These are phyloP conservation scores for Didymella exigua DNA, from an alignment of 2,329 filamentous ascomycete genomes.

Conservation along the genomic window DNA sequence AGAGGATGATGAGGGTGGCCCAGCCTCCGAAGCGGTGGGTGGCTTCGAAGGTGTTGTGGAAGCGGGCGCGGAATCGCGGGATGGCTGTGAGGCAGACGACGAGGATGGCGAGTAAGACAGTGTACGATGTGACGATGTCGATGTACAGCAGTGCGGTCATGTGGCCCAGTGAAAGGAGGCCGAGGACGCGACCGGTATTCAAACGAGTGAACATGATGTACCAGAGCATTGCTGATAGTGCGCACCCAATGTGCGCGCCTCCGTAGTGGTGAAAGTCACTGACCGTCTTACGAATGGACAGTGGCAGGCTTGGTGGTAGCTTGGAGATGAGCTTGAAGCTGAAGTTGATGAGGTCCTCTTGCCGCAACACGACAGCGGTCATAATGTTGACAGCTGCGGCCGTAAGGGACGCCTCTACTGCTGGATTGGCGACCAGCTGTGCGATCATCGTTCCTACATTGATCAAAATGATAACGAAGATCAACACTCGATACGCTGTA, in stretches of 20 bases:
- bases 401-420: conserved; percentile 20
- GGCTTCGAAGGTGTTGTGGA: conserved; percentile 45
- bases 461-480: conserved; percentile 9
- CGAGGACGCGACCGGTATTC: conserved; percentile 32
- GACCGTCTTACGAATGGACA: conserved; percentile 30
- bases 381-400: conserved; percentile 45
- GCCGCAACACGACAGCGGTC: conserved; percentile 38
- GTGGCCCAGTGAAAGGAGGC: background rate
- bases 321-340: conserved; percentile 37
- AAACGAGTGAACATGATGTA: conserved; percentile 50
- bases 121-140: conserved; percentile 23
- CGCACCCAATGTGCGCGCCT: conserved; percentile 43
- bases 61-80: conserved; percentile 29
- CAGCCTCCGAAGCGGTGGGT: conserved; percentile 47
- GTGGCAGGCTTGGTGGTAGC: conserved; percentile 29
- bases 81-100: conserved; percentile 34
- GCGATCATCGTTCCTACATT: conserved; percentile 13
- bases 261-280: conserved; percentile 43
- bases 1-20: conserved; percentile 36
- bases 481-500: conserved; percentile 26
- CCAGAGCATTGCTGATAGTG: conserved; percentile 48
- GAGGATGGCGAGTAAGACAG: conserved; percentile 25
- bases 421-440: background rate
- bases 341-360: conserved; percentile 43
- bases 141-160: conserved; percentile 28